phyloP scores from a whole-genome alignment of 2,329 filamentous ascomycete species.

The Lecanicillium sp. region DNA sequence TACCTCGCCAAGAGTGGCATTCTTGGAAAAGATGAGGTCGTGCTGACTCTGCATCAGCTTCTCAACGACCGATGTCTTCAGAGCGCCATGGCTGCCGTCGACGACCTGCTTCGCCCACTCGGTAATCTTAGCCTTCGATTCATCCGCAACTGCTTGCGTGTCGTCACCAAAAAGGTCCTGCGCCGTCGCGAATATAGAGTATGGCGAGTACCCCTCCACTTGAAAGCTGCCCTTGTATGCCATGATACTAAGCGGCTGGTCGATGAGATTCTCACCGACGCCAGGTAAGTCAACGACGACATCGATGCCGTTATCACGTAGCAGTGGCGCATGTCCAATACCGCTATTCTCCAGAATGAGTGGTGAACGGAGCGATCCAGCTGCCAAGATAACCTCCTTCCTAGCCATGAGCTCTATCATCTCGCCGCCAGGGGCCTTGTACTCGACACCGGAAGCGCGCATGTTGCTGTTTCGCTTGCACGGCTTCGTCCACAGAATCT shows the following conservation, averaged over 20 bases:
- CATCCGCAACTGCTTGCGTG: constrained; percentile 14
- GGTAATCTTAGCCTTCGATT: constrained; percentile 17
- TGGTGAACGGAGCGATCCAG: constrained; percentile 42
- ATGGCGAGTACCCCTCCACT: constrained; percentile 19
- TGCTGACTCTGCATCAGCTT: constrained; percentile 35
- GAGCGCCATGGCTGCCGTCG: constrained; percentile 16
- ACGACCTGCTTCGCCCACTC: constrained; percentile 23
- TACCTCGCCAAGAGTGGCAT: constrained; percentile 38
- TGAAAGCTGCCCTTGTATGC: constrained; percentile 16
- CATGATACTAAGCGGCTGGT: constrained; percentile 33
- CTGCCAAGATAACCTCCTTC: constrained; percentile 40
- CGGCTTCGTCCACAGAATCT: constrained; percentile 18
- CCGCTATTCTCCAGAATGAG: constrained; percentile 46
- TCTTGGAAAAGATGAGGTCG: constrained; percentile 36
- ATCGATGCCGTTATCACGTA: constrained; percentile 33
- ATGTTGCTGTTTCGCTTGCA: constrained; percentile 3
- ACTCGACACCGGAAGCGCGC: constrained; percentile 27
- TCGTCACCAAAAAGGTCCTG: constrained; percentile 25
- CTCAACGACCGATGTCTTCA: constrained; percentile 25
- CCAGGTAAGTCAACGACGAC: constrained; percentile 37
- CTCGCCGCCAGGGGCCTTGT: constrained; percentile 26
- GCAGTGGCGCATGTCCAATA: constrained; percentile 35
- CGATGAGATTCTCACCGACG: constrained; percentile 45
- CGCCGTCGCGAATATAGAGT: constrained; percentile 25
- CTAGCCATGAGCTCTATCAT: constrained; percentile 25